Evolutionary conservation across 441 rosid genomes (phyloP).

Genomic region (Biscutella laevigata): DNA sequence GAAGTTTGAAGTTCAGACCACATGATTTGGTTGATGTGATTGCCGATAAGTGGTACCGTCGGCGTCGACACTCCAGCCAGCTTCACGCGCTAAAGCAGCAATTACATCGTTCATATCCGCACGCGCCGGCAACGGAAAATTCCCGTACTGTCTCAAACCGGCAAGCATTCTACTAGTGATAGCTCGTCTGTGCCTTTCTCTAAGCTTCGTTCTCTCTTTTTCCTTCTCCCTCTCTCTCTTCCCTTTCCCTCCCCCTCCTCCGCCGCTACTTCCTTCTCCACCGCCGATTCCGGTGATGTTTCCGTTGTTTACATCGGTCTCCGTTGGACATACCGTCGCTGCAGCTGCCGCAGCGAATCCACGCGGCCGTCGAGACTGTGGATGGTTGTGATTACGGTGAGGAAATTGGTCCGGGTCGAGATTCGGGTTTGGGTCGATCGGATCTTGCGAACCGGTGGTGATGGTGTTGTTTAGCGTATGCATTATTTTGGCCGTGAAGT

Average conservation of each 20-base stretch:
- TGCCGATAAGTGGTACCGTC: conserved; percentile 66
- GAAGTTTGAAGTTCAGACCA: conserved; percentile 32
- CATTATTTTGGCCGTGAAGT: conserved; percentile 14
- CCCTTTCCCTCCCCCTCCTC: conserved; percentile 37
- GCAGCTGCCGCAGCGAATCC: conserved; percentile 83
- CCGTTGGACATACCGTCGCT: conserved; percentile 30
- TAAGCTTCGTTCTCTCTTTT: conserved; percentile 69
- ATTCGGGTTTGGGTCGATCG: conserved; percentile 21
- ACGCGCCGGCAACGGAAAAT: conserved; percentile 70
- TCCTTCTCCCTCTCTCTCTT: conserved; percentile 85
- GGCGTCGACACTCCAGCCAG: conserved; percentile 71
- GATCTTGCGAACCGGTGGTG: conserved; percentile 26
- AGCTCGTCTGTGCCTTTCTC: conserved; percentile 64
- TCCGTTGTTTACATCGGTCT: conserved; percentile 21
- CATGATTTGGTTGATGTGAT: conserved; percentile 52
- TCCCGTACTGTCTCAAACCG: conserved; percentile 64
- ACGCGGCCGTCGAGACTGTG: conserved; percentile 71
- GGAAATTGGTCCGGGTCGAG: conserved; percentile 15
- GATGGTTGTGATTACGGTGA: conserved; percentile 17
- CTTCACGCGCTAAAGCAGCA: conserved; percentile 71
- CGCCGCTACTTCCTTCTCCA: conserved; percentile 18
- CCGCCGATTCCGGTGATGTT: conserved; percentile 12
- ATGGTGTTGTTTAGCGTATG: conserved; percentile 19
- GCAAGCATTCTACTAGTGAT: conserved; percentile 76
- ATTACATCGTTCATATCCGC: conserved; percentile 82